Evolutionary conservation across 2,329 filamentous ascomycete genomes (phyloP), one percentile per base, ranked within the genome.

Genomic region (Fusarium abutilonis): DNA sequence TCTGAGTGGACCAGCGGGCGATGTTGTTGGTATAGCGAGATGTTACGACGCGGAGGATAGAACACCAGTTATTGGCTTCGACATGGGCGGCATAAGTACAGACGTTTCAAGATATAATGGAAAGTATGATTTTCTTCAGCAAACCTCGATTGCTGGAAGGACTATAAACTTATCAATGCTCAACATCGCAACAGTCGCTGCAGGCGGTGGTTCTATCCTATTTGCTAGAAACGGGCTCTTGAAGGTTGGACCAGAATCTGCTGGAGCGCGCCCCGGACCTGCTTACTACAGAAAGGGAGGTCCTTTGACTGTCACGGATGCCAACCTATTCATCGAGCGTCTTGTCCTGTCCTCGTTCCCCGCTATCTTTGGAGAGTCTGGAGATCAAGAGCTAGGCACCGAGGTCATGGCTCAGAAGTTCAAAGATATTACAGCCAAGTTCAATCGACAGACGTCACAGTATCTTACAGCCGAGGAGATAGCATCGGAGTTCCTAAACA

Each of bases 401-500:
- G 76, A 77, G 2, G 56, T 78, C 6, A 73, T 76, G 1, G 63
- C 63, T 9, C 50, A 69, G 7, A 78, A 76, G 47, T 82, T 82
- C 49, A 47, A 69, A 14, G 68, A 76, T 4, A 68, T 83, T 6
- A 77, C 79, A 0, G 67, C 63, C 1, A 70, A 72, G 4, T 76
- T 82, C 62, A 82, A 82, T 49, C 41, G 42, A 1, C 73, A 78
- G 49, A 70, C 75, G 0, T 61, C 66, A 1, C 73, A 74, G 19
- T 68, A 58, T 56, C 64, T 75, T 21, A 72, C 70, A 0, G 55
- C 72, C 0, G 73, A 77, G 29, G 74, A 77, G n/a, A 70, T 77
- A 34, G 89, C 90, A 0, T 86, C 87, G 60, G 90, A 90, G 0
- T 92, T 92, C 67, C 82, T 92, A 69, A 86, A 89, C 58, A 87